Evolutionary conservation across 1,139 yeast species (phyloP).

Genomic region (Geotrichum europaeum): DNA sequence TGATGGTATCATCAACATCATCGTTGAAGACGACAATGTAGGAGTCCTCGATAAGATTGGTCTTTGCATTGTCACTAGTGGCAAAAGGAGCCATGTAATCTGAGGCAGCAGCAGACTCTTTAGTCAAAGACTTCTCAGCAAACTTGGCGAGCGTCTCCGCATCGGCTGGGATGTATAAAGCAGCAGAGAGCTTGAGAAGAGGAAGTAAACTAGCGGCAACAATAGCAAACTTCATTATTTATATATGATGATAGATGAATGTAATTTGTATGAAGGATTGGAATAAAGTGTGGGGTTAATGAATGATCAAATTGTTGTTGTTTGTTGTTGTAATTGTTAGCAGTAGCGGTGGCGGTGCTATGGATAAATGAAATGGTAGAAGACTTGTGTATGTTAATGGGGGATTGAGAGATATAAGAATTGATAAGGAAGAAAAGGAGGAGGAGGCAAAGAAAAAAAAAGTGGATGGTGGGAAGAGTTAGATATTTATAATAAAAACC

Average conservation of each 20-base stretch:
- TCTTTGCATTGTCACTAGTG: slow-evolving; percentile 15
- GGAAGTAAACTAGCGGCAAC: slow-evolving; percentile 44
- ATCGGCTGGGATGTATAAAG: slow-evolving; percentile 53
- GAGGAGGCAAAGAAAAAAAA: not conserved
- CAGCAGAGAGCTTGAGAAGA: slow-evolving; percentile 49
- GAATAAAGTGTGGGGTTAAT: not conserved
- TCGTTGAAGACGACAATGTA: slow-evolving; percentile 19
- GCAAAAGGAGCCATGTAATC: slow-evolving; percentile 16
- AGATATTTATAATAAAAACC: not conserved
- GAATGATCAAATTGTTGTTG: not conserved
- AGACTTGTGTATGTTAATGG: not conserved
- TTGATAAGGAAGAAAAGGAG: not conserved
- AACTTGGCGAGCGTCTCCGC: slow-evolving; percentile 11
- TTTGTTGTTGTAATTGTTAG: not conserved
- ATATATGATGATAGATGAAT: not conserved
- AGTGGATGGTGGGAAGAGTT: not conserved
- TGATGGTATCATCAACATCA: slow-evolving; percentile 15
- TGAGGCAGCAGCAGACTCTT: not conserved
- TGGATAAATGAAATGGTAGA: not conserved
- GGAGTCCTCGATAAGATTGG: slow-evolving; percentile 16
- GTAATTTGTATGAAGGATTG: not conserved
- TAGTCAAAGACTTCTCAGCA: not conserved
- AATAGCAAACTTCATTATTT: slow-evolving; percentile 33
- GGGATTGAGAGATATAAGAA: not conserved
- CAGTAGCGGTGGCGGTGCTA: not conserved